Evolutionary conservation across 176 grass and related monocot genomes (phyloP).

Genomic region (Neostapfia colusana): DNA sequence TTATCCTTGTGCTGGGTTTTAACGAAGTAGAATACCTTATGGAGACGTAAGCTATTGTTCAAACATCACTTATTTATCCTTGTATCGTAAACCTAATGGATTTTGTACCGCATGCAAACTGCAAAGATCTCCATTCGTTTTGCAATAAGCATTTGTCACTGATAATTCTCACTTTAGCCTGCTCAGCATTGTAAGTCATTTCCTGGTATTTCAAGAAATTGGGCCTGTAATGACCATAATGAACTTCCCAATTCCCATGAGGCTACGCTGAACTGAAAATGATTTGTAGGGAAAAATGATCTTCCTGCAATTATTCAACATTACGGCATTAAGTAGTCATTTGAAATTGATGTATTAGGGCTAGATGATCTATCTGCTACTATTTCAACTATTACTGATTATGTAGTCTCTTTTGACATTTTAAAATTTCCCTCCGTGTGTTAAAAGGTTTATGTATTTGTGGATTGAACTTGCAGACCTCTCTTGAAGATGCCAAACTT

Average conservation of each 20-base stretch:
- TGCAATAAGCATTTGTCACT: background rate
- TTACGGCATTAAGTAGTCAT: no score
- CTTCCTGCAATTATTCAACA: no score
- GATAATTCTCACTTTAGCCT: background rate
- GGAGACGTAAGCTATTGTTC: constrained; percentile 70
- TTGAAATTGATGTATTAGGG: no score
- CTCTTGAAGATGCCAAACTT: constrained; percentile 80
- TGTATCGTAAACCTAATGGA: background rate
- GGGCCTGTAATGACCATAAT: background rate
- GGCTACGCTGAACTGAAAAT: no score
- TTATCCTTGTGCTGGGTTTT: constrained; percentile 77
- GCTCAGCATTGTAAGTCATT: constrained; percentile 2
- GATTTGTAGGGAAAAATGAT: no score
- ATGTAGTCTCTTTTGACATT: background rate
- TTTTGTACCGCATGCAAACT: background rate
- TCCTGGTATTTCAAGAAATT: background rate
- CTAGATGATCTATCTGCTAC: background rate
- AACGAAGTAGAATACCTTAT: constrained; percentile 79
- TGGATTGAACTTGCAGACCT: constrained; percentile 61
- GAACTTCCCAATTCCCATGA: background rate
- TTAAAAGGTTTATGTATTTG: constrained; percentile 38
- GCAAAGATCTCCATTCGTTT: background rate
- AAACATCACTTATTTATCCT: constrained; percentile 6
- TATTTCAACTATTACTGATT: background rate
- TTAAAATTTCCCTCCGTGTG: constrained; percentile 7